Conservation (phyloP, 2,329 filamentous ascomycete genomes). For the Apiospora hydei region DNA sequence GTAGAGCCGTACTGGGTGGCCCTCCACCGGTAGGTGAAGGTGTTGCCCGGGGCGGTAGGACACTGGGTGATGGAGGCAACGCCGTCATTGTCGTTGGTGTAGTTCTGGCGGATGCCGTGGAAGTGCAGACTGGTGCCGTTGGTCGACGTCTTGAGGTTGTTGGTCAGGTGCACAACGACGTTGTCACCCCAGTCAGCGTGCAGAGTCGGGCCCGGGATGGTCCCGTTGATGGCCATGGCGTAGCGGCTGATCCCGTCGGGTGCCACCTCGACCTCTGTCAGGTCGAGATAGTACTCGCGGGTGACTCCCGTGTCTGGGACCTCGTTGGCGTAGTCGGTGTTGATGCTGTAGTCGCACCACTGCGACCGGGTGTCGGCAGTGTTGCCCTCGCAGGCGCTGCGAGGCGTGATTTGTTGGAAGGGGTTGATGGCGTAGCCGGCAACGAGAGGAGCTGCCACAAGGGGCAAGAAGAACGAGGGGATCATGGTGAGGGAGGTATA, state of each 20-base stretch:
- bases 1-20: constrained; percentile 61
- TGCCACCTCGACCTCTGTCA: constrained; percentile 35
- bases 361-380: constrained; percentile 27
- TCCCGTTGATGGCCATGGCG: constrained; percentile 51
- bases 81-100: constrained; percentile 63
- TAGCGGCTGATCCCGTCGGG: constrained; percentile 44
- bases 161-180: constrained; percentile 62
- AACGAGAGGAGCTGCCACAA: constrained; percentile 5
- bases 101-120: constrained; percentile 66
- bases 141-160: constrained; percentile 51
- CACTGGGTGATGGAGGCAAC: constrained; percentile 59
- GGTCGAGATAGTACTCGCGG: constrained; percentile 42
- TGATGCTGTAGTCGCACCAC: constrained; percentile 49
- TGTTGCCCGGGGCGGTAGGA: constrained; percentile 57
- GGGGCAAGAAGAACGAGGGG: constrained; percentile 1
- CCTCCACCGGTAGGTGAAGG: constrained; percentile 64
- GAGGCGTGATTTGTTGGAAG: not conserved
- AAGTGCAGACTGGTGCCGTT: constrained; percentile 71
- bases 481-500: not conserved
- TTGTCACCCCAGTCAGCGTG: constrained; percentile 56
- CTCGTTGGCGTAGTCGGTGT: constrained; percentile 42
- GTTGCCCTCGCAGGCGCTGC: constrained; percentile 16
- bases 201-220: constrained; percentile 36
- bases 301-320: constrained; percentile 48
- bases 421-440: constrained; percentile 1